These are phyloP conservation scores for Saccharomycopsis capsularis DNA, from an alignment of 805 yeast species.

Conservation along the genomic window DNA sequence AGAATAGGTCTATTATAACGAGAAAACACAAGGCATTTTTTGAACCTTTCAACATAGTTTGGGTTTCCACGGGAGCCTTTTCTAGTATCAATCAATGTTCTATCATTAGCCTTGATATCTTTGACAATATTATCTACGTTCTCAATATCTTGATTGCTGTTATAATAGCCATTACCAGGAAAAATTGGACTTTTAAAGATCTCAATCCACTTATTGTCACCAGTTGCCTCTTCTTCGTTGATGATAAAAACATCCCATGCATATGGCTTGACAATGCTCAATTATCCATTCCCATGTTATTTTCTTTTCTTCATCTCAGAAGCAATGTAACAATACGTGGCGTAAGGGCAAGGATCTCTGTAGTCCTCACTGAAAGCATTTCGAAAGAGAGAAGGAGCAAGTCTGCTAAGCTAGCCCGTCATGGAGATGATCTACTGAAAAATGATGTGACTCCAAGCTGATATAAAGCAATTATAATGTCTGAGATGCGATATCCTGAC, in stretches of 20 bases:
- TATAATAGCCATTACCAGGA: conserved; percentile 33
- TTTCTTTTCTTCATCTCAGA: conserved; percentile 28
- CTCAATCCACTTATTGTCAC: conserved; percentile 33
- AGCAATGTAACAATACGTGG: conserved; percentile 34
- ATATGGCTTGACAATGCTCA: conserved; percentile 34
- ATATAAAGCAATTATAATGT: no score
- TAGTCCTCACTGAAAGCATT: no score
- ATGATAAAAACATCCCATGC: conserved; percentile 26
- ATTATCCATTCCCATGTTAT: conserved; percentile 32
- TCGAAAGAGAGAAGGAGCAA: no score
- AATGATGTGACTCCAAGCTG: no score
- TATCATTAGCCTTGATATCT: conserved; percentile 31
- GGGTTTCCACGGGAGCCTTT: conserved; percentile 36
- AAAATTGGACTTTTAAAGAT: conserved; percentile 41
- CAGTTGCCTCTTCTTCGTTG: conserved; percentile 27
- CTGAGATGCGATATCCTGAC: no score
- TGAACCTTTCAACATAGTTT: conserved; percentile 33
- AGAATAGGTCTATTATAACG: no score
- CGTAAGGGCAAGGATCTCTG: conserved; percentile 32
- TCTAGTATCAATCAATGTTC: conserved; percentile 38
- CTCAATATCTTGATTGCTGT: conserved; percentile 26
- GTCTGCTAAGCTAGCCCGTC: no score
- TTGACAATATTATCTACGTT: conserved; percentile 17
- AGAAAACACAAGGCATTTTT: conserved; percentile 29
- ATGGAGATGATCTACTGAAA: no score